Evolutionary conservation across 1,284 basidiomycete species (phyloP), one percentile per base, ranked within the genome.

Genomic region (Porodaedalea pini): DNA sequence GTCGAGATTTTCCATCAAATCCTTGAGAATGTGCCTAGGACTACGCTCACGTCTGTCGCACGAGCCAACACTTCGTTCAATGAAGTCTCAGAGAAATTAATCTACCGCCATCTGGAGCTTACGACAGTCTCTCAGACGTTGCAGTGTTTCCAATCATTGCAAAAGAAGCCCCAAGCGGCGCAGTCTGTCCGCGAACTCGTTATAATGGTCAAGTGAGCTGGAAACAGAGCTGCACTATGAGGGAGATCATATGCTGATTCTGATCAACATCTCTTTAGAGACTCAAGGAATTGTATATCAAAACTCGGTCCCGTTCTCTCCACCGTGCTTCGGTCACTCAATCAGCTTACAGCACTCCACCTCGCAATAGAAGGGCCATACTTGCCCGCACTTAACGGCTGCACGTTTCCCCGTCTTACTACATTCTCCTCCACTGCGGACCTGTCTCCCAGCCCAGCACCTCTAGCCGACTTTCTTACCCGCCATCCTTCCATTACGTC

Each of bases 371-470:
- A 60, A 43, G 58, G 58, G 4, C 54, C 58, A 17, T 60, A 56
- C 31, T 21, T 54, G 27, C 40, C 56, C 19, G 52, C 43, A 27
- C 59, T 61, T n/a, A 48, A 61, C 19, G 56, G 51, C 2, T 61
- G 59, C 53, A 50, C 40, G 2, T 61, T 61, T 41, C 59, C 59
- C 7, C 41, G 37, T 10, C 52, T 61, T 11, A 50, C 25, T 4
- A 58, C 39, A n/a, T 61, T 61, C 32, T 61, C 59, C 8, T 61
- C 59, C 34, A 58, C 58, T 29, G 44, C 51, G 25, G 56, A 61
- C 27, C 56, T 61, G 8, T 58, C 45, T 15, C 59, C 59, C 2
- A 47, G 57, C 32, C 51, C 49, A 43, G 27, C 37, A 19, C 59
- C 59, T 5, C 25, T 61, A 4, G 27, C 41, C 17, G 47, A 57